These are phyloP conservation scores for Cytauxzoon felis DNA, from an alignment of 169 alveolate genomes.

Conservation along the genomic window DNA sequence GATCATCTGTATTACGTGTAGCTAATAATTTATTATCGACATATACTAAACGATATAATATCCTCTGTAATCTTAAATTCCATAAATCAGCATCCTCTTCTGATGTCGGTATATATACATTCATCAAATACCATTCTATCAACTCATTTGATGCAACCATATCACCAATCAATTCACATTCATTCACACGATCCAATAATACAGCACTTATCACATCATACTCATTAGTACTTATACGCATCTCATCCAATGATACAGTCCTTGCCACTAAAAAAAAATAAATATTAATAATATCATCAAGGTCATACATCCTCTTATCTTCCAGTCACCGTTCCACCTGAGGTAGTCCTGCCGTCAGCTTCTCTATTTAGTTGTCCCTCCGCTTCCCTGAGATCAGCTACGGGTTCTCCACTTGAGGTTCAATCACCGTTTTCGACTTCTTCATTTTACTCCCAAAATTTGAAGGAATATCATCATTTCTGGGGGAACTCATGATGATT, in stretches of 20 bases:
- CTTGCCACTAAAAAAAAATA: too few species aligned
- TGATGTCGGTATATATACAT: constrained; percentile 61
- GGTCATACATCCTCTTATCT: neutral
- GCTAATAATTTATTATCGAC: constrained; percentile 69
- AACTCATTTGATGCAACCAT: constrained; percentile 66
- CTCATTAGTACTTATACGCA: constrained; percentile 57
- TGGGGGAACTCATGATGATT: too few species aligned
- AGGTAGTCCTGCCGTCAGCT: too few species aligned
- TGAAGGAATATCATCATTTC: too few species aligned
- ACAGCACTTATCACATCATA: constrained; percentile 70
- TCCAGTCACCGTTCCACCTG: too few species aligned
- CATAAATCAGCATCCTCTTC: constrained; percentile 72
- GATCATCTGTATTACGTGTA: constrained; percentile 51
- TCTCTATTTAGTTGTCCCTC: too few species aligned
- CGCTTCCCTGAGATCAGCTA: too few species aligned
- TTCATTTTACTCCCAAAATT: too few species aligned
- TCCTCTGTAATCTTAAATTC: constrained; percentile 67
- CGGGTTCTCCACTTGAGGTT: too few species aligned
- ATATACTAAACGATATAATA: constrained; percentile 61
- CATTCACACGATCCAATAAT: constrained; percentile 69
- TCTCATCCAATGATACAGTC: too few species aligned
- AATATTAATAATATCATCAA: too few species aligned
- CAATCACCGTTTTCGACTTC: too few species aligned
- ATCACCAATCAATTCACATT: constrained; percentile 60
- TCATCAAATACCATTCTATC: constrained; percentile 68